phyloP scores from a whole-genome alignment of 192 early-diverging fungal genomes.

The Umbelopsis ramanniana region DNA sequence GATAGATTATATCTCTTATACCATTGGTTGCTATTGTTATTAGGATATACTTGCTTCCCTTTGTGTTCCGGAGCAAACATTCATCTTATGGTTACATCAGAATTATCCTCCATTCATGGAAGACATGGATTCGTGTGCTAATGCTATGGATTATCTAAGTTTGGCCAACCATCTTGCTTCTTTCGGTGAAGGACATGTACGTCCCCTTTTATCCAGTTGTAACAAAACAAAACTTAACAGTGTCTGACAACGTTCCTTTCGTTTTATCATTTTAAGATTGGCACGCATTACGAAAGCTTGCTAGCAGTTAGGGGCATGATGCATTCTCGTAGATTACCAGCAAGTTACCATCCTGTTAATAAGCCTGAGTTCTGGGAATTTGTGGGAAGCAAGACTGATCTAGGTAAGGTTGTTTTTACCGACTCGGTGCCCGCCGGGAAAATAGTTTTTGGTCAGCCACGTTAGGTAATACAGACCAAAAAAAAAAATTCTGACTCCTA shows the following conservation, averaged over 20 bases:
- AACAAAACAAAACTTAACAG: background rate
- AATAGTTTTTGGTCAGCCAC: background rate
- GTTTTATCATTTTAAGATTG: background rate
- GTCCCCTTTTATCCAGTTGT: background rate
- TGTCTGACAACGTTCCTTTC: background rate
- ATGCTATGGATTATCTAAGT: background rate
- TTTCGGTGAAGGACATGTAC: conserved; percentile 8
- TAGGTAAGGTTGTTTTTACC: background rate
- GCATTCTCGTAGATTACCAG: background rate
- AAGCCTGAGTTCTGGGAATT: conserved; percentile 19
- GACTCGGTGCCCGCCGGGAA: background rate
- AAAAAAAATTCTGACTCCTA: background rate
- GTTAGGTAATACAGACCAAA: background rate
- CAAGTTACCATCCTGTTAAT: background rate
- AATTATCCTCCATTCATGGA: conserved; percentile 15
- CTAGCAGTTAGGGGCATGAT: conserved; percentile 9
- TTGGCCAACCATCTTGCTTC: conserved; percentile 16
- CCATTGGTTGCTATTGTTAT: background rate
- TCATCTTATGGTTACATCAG: conserved; percentile 13
- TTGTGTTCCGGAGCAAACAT: background rate
- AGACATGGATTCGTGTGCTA: background rate
- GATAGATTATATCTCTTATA: background rate
- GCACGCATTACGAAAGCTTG: conserved; percentile 11
- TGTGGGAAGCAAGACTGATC: background rate
- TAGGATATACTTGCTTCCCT: conserved; percentile 12